Percentiles rank a stretch among this genome's conserved stretches.
phyloP scores from a whole-genome alignment of 148 eudicot species.

The Fagopyrum homotropicum region DNA sequence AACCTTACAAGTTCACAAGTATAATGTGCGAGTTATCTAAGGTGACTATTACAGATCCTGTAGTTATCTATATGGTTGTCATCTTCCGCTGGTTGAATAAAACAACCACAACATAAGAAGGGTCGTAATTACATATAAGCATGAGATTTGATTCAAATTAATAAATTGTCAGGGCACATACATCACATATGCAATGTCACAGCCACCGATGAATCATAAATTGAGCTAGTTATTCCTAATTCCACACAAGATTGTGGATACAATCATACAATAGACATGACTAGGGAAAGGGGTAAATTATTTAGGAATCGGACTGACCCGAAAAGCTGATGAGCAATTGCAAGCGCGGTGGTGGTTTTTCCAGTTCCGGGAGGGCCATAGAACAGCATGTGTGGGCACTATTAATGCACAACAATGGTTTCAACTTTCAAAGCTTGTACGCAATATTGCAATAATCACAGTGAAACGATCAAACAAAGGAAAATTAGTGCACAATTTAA shows the following conservation, averaged over 20 bases:
- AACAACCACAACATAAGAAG: background rate
- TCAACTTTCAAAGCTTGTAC: background rate
- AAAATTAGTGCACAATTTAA: background rate
- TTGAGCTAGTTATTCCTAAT: background rate
- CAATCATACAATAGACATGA: background rate
- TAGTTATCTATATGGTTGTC: background rate
- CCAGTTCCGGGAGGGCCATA: slow-evolving; percentile 98
- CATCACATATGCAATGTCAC: background rate
- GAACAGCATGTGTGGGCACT: slow-evolving; percentile 97
- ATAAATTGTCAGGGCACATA: background rate
- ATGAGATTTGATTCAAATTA: background rate
- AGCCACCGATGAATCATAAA: background rate
- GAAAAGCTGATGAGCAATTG: slow-evolving; percentile 88
- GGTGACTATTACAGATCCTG: background rate
- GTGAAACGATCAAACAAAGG: background rate
- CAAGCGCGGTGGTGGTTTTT: slow-evolving; percentile 89
- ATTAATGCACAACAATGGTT: background rate
- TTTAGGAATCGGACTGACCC: slow-evolving; percentile 37
- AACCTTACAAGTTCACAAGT: background rate
- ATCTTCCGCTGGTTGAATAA: background rate
- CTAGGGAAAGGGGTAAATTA: background rate
- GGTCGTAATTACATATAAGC: background rate
- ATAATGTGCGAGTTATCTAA: background rate
- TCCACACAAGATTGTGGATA: background rate
- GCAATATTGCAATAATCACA: slow-evolving; percentile 9